Base-by-base conservation (phyloP, 2,329 filamentous ascomycete genomes). In the Xylariaceae sp. region DNA sequence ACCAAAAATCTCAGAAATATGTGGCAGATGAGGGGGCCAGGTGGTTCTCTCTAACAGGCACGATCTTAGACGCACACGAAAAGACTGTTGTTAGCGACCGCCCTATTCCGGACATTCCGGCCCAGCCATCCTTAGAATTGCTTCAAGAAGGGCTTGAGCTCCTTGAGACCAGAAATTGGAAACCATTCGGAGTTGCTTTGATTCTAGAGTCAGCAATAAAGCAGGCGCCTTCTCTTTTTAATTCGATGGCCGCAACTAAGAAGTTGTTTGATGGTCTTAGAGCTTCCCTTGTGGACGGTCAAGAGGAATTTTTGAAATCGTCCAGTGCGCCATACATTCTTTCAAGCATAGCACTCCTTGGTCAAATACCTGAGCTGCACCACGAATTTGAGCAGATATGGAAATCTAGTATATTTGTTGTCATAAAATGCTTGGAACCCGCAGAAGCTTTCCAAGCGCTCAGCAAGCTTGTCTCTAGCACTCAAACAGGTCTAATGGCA, bases 321-420 rank as follows among this genome's bases (percentile, higher is more conserved):
- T 83, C 88, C 0, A 92, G 91, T 1, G 82, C 84, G 0, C 71
- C 81, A 2, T 81, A 86, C 44, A 70, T 96, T 0, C 75, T 92
- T 6, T 81, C 85, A 0, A 83, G 85, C 9, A 74, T 96, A 0
- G 80, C 85, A 41, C 70, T 80, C 0, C 74, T 86, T 33, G 78
- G 80, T 1, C 67, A 74, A 24, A 73, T 76, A 13, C 70, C 71
- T 32, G 73, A 63, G 48, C 75, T 69, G 50, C 67, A 67, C 0
- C 60, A 63, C 0, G 64, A 68, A 0, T 81, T 79, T 45, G 65
- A 69, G 8, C 57, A 60, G 1, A 69, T 78, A 1, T 84, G 81
- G 80, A 70, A 67, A 20, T 61, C 68, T 0, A 78, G 81, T 64
- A 65, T 78, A 0, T 65, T 72, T 4, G 68, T 70, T 2, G 67